Conservation (phyloP, 2,329 filamentous ascomycete species). For the Stachybotrys echinatus region DNA sequence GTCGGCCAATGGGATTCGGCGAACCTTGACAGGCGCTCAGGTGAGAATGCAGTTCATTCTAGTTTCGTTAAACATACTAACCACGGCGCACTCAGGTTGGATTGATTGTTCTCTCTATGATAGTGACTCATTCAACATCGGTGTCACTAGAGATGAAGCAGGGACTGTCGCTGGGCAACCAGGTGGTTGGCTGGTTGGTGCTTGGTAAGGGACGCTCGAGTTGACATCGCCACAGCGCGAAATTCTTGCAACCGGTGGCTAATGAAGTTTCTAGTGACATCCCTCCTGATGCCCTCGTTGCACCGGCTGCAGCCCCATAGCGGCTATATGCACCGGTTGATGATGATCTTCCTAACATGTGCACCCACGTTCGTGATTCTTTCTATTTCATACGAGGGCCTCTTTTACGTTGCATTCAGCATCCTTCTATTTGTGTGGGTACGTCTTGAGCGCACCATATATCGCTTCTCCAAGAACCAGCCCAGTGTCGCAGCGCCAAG, state of each 20-base stretch:
- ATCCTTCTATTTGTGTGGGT: conserved; percentile 83
- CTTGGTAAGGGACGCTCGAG: conserved; percentile 47
- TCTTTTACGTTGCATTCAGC: conserved; percentile 92
- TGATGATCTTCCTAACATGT: conserved; percentile 87
- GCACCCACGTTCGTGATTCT: conserved; percentile 92
- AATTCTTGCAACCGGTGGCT: conserved; percentile 2
- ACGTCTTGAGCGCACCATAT: conserved; percentile 75
- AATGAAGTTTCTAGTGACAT: conserved; percentile 49
- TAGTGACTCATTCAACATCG: conserved; percentile 84
- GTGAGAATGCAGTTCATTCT: conserved; percentile 27
- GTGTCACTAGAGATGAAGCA: conserved; percentile 77
- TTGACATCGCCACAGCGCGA: too few species aligned
- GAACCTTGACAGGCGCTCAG: conserved; percentile 62
- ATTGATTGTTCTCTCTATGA: conserved; percentile 71
- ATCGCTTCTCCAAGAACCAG: conserved; percentile 18
- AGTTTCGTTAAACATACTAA: conserved; percentile 1
- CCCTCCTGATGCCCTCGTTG: conserved; percentile 73
- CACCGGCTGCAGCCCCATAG: conserved; percentile 75
- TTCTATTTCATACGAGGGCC: conserved; percentile 92
- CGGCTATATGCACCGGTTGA: conserved; percentile 84
- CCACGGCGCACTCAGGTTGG: conserved; percentile 45
- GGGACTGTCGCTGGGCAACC: conserved; percentile 82
- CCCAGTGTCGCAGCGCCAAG: conserved; percentile 6
- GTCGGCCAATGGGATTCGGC: conserved; percentile 35
- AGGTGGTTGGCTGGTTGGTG: conserved; percentile 78